A percentile compares a stretch with the other conserved stretches of the same genome.
Conservation (phyloP, 805 yeast species). For the Kodamaea neixiangensis region DNA sequence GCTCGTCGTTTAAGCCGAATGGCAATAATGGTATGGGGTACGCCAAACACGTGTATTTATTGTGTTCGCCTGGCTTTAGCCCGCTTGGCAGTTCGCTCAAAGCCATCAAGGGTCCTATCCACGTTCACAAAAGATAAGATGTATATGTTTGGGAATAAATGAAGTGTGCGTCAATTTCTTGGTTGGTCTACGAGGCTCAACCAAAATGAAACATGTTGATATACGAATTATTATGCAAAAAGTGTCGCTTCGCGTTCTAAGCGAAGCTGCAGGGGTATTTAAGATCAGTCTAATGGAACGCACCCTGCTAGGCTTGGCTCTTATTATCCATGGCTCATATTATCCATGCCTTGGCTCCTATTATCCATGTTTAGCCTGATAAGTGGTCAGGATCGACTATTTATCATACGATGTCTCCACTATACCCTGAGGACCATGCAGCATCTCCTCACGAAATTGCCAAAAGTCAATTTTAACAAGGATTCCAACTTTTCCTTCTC, state of each 20-base stretch:
- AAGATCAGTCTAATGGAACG: too few species aligned
- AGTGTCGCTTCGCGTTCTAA: too few species aligned
- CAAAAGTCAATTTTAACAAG: neutral
- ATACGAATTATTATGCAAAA: too few species aligned
- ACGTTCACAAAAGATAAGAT: neutral
- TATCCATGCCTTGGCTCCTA: too few species aligned
- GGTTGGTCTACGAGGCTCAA: too few species aligned
- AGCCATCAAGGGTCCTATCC: neutral
- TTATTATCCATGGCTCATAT: too few species aligned
- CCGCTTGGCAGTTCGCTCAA: neutral
- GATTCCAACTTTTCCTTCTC: neutral
- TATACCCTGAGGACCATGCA: neutral
- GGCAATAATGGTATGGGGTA: neutral
- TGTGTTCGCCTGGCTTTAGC: neutral
- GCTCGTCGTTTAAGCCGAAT: neutral
- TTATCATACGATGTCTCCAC: too few species aligned
- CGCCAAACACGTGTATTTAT: neutral
- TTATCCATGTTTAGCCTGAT: too few species aligned
- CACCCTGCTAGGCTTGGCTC: too few species aligned
- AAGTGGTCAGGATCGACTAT: too few species aligned
- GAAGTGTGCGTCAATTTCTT: neutral
- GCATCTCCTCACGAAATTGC: constrained; percentile 1
- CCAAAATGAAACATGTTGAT: too few species aligned
- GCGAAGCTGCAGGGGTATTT: too few species aligned
- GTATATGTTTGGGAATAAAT: neutral